Evolutionary conservation across 139 green algal genomes (phyloP), one percentile per base, ranked within the genome.

Genomic region (Zygnema cylindricum): DNA sequence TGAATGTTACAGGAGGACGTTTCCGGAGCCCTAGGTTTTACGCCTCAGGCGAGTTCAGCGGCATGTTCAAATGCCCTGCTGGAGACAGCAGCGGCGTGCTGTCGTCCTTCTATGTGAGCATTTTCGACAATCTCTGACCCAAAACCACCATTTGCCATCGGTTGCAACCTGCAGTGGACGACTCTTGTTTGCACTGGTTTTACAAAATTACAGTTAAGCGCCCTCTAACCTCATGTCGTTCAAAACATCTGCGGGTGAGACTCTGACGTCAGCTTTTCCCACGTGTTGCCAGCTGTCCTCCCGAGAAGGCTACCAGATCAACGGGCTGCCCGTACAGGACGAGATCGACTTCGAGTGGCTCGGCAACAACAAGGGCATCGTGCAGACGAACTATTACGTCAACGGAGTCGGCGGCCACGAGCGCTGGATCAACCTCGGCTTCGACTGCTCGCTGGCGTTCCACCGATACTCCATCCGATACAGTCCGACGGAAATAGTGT

Each of bases 261-360:
- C 42, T 16, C 16, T 42, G 22, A 21, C 0, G 0, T 35, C n/a
- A n/a, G n/a, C n/a, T n/a, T n/a, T n/a, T n/a, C n/a, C n/a, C n/a
- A n/a, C n/a, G n/a, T n/a, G n/a, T n/a, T n/a, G n/a, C n/a, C 82
- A 87, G 82, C 55, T 87, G 30, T 87, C 82, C 1, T 87, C 82
- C 0, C 22, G 39, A 0, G 82, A 87, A 11, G 82, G 82, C 40
- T 69, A 42, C 1, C 0, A 69, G 25, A 35, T 83, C 0, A 16
- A 63, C 49, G 49, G 49, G 7, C 49, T 25, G 16, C 7, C 36
- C 38, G 40, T 36, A 7, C 82, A 87, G 82, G 42, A 87, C 43
- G 82, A 89, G 84, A 84, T 89, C 1, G 84, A 89, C 54, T 89
- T 84, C 25, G 84, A 89, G 84, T 89, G 69, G 69, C 69, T 89